A percentile compares a stretch with the other conserved stretches of the same genome.
phyloP scores from a whole-genome alignment of 148 eudicot genomes.

The Persicaria tinctoria region DNA sequence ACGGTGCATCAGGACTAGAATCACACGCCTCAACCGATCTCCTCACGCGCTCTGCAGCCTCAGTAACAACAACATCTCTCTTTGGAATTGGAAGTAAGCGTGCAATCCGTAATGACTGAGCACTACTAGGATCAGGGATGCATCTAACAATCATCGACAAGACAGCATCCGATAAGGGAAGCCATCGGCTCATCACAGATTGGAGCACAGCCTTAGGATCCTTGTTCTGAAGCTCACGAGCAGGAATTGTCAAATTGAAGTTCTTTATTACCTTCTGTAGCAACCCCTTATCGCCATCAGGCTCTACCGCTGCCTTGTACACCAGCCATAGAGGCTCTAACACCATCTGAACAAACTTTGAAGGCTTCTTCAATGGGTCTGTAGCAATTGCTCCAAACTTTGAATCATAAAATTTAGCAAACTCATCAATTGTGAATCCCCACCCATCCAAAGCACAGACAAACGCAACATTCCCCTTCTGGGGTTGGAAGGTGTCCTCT shows the following conservation, averaged over 20 bases:
- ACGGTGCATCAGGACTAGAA: slow-evolving; percentile 60
- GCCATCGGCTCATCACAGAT: slow-evolving; percentile 84
- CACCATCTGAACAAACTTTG: slow-evolving; percentile 73
- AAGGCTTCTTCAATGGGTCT: slow-evolving; percentile 47
- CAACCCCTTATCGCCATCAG: slow-evolving; percentile 52
- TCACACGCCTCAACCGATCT: slow-evolving; percentile 77
- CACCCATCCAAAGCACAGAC: slow-evolving; percentile 94
- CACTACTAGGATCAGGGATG: slow-evolving; percentile 67
- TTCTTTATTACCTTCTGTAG: slow-evolving; percentile 60
- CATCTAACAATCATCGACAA: slow-evolving; percentile 66
- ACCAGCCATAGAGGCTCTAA: slow-evolving; percentile 88
- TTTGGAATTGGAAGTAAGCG: slow-evolving; percentile 59
- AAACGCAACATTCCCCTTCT: slow-evolving; percentile 90
- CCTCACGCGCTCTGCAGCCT: slow-evolving; percentile 58
- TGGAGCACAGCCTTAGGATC: slow-evolving; percentile 78
- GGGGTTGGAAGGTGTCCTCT: slow-evolving; percentile 88
- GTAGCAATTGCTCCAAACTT: slow-evolving; percentile 49
- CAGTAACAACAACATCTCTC: slow-evolving; percentile 45
- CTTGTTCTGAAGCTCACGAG: slow-evolving; percentile 63
- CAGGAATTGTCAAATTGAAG: slow-evolving; percentile 57
- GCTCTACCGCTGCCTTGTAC: slow-evolving; percentile 50
- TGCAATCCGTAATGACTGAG: slow-evolving; percentile 57
- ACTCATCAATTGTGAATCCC: slow-evolving; percentile 69
- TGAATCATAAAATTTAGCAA: slow-evolving; percentile 77
- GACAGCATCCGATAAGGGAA: slow-evolving; percentile 64